These are phyloP conservation scores for Uronychia binucleata DNA, from an alignment of 73 alveolate species.

Conservation along the genomic window DNA sequence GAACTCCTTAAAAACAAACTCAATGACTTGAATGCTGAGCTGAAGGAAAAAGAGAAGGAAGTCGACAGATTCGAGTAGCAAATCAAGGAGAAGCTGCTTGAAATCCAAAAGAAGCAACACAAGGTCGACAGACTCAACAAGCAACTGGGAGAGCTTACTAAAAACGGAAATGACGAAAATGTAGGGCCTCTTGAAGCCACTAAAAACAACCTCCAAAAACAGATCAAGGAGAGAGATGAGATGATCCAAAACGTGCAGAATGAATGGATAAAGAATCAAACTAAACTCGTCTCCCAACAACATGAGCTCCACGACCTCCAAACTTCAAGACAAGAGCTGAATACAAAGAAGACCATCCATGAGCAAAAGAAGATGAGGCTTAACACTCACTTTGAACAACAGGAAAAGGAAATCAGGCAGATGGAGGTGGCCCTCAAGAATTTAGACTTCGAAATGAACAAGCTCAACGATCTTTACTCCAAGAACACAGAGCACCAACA, in stretches of 20 bases:
- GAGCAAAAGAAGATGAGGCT: conserved; percentile 95
- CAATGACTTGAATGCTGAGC: conserved; percentile 88
- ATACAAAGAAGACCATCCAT: conserved; percentile 87
- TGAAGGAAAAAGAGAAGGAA: conserved; percentile 89
- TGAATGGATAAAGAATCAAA: conserved; percentile 95
- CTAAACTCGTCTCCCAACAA: conserved; percentile 88
- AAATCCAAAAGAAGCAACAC: conserved; percentile 91
- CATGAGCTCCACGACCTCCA: conserved; percentile 76
- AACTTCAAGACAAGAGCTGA: conserved; percentile 81
- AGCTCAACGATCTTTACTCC: conserved; percentile 87
- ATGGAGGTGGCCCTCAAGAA: conserved; percentile 91
- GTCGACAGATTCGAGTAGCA: conserved; percentile 84
- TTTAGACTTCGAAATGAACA: conserved; percentile 96
- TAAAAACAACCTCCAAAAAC: conserved; percentile 81
- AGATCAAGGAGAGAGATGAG: conserved; percentile 77
- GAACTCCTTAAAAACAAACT: conserved; percentile 89
- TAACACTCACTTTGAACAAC: conserved; percentile 76
- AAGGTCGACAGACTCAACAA: conserved; percentile 95
- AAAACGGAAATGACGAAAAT: conserved; percentile 86
- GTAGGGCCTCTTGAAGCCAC: conserved; percentile 96
- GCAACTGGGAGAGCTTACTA: conserved; percentile 88
- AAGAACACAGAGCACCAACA: conserved; percentile 86
- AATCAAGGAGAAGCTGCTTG: conserved; percentile 89
- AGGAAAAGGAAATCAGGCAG: conserved; percentile 93
- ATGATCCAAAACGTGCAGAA: conserved; percentile 86